phyloP scores from a whole-genome alignment of 164 flowering plant species.

The Tinospora cordifolia region DNA sequence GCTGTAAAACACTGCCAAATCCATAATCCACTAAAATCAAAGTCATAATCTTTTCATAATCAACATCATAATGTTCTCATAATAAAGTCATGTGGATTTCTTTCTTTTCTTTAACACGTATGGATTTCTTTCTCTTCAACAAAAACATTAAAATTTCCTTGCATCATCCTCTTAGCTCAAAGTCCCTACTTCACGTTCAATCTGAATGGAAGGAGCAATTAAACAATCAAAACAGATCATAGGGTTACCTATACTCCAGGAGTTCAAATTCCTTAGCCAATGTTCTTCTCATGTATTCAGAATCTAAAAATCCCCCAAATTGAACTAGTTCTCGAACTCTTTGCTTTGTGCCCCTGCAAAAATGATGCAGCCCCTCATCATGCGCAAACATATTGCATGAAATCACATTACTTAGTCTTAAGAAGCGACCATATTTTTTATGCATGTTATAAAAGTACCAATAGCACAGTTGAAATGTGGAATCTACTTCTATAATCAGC shows the following conservation, averaged over 20 bases:
- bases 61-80: too few species aligned
- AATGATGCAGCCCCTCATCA: not conserved
- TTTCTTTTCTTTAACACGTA: too few species aligned
- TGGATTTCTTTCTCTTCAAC: too few species aligned
- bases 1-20: too few species aligned
- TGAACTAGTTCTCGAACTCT: constrained; percentile 56
- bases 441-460: too few species aligned
- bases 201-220: not conserved
- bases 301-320: constrained; percentile 86
- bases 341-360: constrained; percentile 62
- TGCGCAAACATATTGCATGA: not conserved
- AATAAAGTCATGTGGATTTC: too few species aligned
- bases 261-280: constrained; percentile 73
- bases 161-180: too few species aligned
- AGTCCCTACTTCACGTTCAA: too few species aligned
- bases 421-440: not conserved
- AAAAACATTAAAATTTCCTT: too few species aligned
- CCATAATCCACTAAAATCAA: too few species aligned
- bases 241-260: constrained; percentile 59
- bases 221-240: not conserved
- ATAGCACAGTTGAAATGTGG: not conserved
- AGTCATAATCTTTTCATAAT: too few species aligned
- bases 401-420: not conserved
- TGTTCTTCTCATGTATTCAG: constrained; percentile 56
- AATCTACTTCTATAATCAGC: not conserved